Percentiles rank a stretch among this genome's conserved stretches.
Conservation (phyloP, 1,139 yeast species). For the Casaregolazyma suthepensis region DNA sequence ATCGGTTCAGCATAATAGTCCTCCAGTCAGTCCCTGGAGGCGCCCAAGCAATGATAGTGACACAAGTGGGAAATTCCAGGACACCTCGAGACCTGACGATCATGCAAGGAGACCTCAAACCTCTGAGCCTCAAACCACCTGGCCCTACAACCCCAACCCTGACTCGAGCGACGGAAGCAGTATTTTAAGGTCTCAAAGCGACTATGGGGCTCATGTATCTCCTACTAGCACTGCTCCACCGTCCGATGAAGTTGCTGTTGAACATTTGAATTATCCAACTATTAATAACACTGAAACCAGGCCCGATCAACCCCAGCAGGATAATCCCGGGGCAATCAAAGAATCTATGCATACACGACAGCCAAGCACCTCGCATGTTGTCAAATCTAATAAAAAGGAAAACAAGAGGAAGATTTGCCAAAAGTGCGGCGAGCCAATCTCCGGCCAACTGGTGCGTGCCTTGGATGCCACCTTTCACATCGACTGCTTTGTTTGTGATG, state of each 20-base stretch:
- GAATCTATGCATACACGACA: background rate
- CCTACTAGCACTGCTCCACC: background rate
- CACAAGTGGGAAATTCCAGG: background rate
- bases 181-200: background rate
- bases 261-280: background rate
- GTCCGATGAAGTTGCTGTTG: background rate
- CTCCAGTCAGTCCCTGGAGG: background rate
- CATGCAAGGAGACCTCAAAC: background rate
- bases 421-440: slow-evolving; percentile 58
- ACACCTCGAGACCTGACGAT: background rate
- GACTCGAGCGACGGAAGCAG: background rate
- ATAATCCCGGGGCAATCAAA: background rate
- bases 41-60: background rate
- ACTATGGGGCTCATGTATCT: background rate
- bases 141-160: background rate
- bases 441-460: slow-evolving; percentile 84
- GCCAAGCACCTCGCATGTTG: background rate
- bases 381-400: background rate
- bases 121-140: background rate
- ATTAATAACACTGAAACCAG: background rate
- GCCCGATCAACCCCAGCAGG: background rate
- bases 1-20: background rate
- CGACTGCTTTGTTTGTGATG: slow-evolving; percentile 79
- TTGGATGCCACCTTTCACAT: slow-evolving; percentile 75
- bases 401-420: slow-evolving; percentile 39